Base-by-base conservation (phyloP, 495 filamentous ascomycete genomes). In the Copromyces sp. region DNA sequence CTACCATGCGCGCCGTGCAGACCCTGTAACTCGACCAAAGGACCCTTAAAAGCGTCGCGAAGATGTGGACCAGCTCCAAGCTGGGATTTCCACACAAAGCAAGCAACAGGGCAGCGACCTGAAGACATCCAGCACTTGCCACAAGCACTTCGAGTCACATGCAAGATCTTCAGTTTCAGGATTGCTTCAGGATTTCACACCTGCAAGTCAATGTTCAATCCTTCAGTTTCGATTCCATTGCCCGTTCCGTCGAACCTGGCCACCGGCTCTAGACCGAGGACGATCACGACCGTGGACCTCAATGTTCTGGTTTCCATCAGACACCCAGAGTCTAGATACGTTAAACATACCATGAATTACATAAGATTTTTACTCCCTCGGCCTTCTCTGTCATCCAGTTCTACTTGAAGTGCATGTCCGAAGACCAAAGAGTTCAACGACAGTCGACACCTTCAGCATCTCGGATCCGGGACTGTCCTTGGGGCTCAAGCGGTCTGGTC, bases 131-230 rank as follows among this genome's bases (percentile, higher is more conserved):
- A 38, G 37, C 68, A 35, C 68, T 40, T 69, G 37, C 35, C 68
- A 38, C 69, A 39, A 24, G 14, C 8, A 16, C 6, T 9, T 70
- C 29, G 69, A 65, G 70, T 32, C 65, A 39, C 74, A 65, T 71
- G 38, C 72, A 68, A 74, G 70, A 37, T 65, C 70, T 38, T 53
- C 29, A 68, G 78, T 81, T 81, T 80, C 79, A 80, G 75, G 72
- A 74, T 75, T 81, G 79, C 77, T 80, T 80, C 78, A 81, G 75
- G 73, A 77, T 40, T 35, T 16, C 3, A 37, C 29, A 65, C 29
- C 14, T 14, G 32, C 53, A 65, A 11, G 53, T 35, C 6, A 65
- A 65, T 65, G 3, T 35, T 9, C 53, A 17, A 17, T 17, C 14
- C 1, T 65, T 61, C 29, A 17, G 29, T 65, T 8, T 61, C 24